Conservation (phyloP, 106 monocot species). For the Dendrobium nobile region DNA sequence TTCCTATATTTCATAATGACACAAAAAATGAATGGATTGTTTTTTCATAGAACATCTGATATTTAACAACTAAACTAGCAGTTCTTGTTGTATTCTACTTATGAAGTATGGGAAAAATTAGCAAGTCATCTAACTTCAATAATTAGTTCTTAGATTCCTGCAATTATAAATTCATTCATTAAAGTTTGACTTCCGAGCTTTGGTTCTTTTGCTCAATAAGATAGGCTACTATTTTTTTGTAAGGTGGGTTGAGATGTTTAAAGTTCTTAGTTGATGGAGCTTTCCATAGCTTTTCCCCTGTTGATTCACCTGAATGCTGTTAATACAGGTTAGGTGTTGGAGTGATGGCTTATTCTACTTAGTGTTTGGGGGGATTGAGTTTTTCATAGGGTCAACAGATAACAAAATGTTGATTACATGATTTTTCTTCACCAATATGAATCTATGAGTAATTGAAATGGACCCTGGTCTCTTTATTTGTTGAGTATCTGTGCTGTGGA, state of each 20-base stretch:
- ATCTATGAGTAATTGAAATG: background rate
- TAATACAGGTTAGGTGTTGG: background rate
- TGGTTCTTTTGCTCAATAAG: background rate
- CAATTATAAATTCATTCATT: background rate
- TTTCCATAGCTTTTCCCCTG: background rate
- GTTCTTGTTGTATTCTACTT: background rate
- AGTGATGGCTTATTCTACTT: background rate
- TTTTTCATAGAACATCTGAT: background rate
- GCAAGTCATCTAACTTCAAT: background rate
- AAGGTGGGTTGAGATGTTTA: background rate
- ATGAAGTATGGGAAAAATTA: background rate
- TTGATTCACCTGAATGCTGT: background rate
- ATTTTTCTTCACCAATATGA: background rate
- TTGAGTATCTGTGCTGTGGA: background rate
- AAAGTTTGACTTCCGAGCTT: background rate
- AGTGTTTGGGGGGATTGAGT: background rate
- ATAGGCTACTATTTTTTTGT: background rate
- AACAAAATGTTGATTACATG: background rate
- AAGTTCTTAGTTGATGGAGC: background rate
- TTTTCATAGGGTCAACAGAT: background rate
- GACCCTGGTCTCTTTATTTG: background rate
- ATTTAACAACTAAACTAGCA: background rate
- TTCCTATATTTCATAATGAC: background rate
- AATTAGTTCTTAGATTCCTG: background rate
- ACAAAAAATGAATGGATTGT: background rate